These are phyloP conservation scores for Fusarium staphyleae DNA, from an alignment of 2,329 filamentous ascomycete species.

Conservation along the genomic window DNA sequence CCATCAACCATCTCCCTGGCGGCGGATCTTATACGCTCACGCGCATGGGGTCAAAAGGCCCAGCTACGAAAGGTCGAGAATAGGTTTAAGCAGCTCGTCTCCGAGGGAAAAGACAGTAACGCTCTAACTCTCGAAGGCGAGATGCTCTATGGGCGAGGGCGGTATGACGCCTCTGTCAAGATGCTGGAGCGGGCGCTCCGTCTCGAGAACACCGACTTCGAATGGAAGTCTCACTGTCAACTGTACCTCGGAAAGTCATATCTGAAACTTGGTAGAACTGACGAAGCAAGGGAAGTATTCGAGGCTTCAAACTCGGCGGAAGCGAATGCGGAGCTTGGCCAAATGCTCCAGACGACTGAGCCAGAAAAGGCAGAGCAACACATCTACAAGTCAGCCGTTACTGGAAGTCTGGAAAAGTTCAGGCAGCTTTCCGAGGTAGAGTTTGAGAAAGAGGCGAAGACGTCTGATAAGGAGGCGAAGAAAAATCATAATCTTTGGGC, in stretches of 20 bases:
- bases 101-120: constrained; percentile 44
- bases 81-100: constrained; percentile 44
- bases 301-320: constrained; percentile 33
- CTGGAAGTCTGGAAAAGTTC: constrained; percentile 40
- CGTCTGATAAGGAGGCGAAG: constrained; percentile 17
- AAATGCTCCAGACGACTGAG: constrained; percentile 35
- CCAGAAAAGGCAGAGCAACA: constrained; percentile 35
- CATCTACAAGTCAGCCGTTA: constrained; percentile 39
- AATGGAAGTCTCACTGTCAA: constrained; percentile 40
- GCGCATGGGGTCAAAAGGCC: constrained; percentile 29
- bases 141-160: constrained; percentile 36
- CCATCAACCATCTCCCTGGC: constrained; percentile 44
- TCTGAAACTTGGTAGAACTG: constrained; percentile 27
- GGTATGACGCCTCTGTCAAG: constrained; percentile 33
- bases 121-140: constrained; percentile 48
- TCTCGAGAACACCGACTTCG: constrained; percentile 30
- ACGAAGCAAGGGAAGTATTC: constrained; percentile 38
- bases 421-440: constrained; percentile 42
- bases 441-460: constrained; percentile 33
- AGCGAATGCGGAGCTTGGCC: constrained; percentile 41
- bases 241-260: constrained; percentile 39
- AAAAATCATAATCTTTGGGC: constrained; percentile 43
- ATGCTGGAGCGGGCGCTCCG: constrained; percentile 39
- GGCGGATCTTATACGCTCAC: constrained; percentile 30
- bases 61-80: constrained; percentile 34